phyloP scores from a whole-genome alignment of 2,329 filamentous ascomycete species.

The Penicillium olsonii region DNA sequence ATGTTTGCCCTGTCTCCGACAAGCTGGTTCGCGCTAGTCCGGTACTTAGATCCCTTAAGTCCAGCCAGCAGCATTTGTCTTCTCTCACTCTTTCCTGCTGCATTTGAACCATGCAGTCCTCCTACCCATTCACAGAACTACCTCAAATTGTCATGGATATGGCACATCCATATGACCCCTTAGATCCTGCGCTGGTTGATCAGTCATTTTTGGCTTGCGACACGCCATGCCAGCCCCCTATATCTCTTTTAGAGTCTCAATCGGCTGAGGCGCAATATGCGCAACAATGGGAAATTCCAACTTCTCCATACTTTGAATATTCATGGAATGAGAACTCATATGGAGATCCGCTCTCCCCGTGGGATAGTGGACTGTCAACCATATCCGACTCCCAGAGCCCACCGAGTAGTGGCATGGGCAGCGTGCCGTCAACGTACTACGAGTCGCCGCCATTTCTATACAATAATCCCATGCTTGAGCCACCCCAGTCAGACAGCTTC shows the following conservation, averaged over 20 bases:
- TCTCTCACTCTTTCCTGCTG: not conserved
- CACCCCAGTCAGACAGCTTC: constrained; percentile 6
- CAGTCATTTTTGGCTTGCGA: constrained; percentile 13
- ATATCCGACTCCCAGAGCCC: constrained; percentile 29
- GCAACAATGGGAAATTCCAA: constrained; percentile 10
- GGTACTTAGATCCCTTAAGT: too few relatives aligned
- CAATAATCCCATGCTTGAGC: constrained; percentile 18
- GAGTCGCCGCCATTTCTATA: constrained; percentile 20
- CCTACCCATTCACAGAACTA: constrained; percentile 11
- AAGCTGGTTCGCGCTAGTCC: too few relatives aligned
- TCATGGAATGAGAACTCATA: constrained; percentile 9
- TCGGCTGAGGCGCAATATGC: not conserved
- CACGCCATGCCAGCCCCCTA: constrained; percentile 11
- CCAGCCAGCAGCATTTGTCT: not conserved
- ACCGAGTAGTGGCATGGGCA: constrained; percentile 19
- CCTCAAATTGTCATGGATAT: constrained; percentile 9
- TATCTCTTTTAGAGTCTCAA: constrained; percentile 10
- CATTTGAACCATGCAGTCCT: constrained; percentile 13
- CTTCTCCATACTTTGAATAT: constrained; percentile 3
- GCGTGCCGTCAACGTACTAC: constrained; percentile 18
- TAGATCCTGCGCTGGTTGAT: constrained; percentile 11
- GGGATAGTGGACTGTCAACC: constrained; percentile 24
- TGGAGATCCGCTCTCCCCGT: constrained; percentile 17
- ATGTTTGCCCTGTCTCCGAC: too few relatives aligned
- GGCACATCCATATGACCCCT: constrained; percentile 4